A percentile compares a stretch with the other conserved stretches of the same genome.
These are phyloP conservation scores for Kwoniella bestiolae DNA, from an alignment of 768 basidiomycete species.

Conservation along the genomic window DNA sequence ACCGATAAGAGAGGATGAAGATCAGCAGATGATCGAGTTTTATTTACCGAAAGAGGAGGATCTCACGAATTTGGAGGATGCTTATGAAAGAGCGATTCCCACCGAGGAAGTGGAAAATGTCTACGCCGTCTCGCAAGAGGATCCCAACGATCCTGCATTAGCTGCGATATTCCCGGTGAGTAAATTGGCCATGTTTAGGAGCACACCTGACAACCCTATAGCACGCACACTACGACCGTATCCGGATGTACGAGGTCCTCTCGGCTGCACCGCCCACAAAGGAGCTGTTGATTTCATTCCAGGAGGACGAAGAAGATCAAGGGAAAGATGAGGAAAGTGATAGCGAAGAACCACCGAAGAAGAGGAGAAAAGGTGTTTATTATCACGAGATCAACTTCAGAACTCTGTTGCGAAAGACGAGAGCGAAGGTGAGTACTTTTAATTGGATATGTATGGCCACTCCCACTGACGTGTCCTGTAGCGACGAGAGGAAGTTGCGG, in stretches of 20 bases:
- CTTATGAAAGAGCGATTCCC: slow-evolving; percentile 30
- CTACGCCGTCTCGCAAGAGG: slow-evolving; percentile 28
- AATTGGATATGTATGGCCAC: neutral
- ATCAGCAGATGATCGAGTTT: slow-evolving; percentile 45
- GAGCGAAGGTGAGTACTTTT: slow-evolving; percentile 33
- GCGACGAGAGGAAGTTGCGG: slow-evolving; percentile 28
- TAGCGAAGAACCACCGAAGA: slow-evolving; percentile 13
- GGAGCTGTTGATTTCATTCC: slow-evolving; percentile 47
- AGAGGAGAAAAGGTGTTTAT: slow-evolving; percentile 34
- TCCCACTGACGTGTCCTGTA: slow-evolving; percentile 2
- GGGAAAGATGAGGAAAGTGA: neutral
- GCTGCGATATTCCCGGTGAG: slow-evolving; percentile 33
- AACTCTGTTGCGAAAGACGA: slow-evolving; percentile 37
- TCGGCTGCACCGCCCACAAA: slow-evolving; percentile 27
- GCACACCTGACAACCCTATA: slow-evolving; percentile 18
- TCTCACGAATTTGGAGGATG: slow-evolving; percentile 29
- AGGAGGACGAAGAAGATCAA: slow-evolving; percentile 27
- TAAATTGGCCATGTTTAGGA: neutral
- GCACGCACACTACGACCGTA: slow-evolving; percentile 37
- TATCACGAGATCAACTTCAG: slow-evolving; percentile 41
- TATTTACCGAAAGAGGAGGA: slow-evolving; percentile 48
- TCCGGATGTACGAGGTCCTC: slow-evolving; percentile 51
- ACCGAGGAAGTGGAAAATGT: slow-evolving; percentile 32
- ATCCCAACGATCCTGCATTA: slow-evolving; percentile 26
- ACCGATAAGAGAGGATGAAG: slow-evolving; percentile 40